Evolutionary conservation across 495 filamentous ascomycete genomes (phyloP).

Genomic region (Cryomyces antarcticus): DNA sequence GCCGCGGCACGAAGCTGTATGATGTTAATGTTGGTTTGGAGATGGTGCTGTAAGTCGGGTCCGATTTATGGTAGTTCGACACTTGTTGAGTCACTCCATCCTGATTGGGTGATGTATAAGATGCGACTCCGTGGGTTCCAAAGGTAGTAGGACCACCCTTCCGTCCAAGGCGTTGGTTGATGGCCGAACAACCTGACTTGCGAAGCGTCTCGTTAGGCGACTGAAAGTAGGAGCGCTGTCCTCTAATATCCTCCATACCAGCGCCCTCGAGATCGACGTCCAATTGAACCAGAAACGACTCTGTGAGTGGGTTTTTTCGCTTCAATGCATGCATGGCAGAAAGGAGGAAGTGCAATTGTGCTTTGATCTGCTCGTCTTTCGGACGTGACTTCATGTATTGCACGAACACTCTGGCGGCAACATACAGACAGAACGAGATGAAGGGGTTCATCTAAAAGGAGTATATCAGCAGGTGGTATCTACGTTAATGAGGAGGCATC

Average conservation of each 20-base stretch:
- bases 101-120: too few species aligned
- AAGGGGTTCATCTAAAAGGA: slow-evolving; percentile 74
- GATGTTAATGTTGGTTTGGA: too few species aligned
- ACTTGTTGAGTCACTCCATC: too few species aligned
- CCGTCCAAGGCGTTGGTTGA: too few species aligned
- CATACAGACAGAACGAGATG: slow-evolving; percentile 88
- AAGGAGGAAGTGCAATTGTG: slow-evolving; percentile 76
- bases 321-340: slow-evolving; percentile 78
- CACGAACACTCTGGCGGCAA: slow-evolving; percentile 83
- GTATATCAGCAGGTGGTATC: not conserved
- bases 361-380: slow-evolving; percentile 59
- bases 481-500: not conserved
- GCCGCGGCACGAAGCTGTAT: too few species aligned
- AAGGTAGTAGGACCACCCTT: too few species aligned
- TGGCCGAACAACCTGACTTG: too few species aligned
- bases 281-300: slow-evolving; percentile 86
- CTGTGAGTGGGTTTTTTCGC: slow-evolving; percentile 72
- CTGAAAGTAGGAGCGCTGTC: too few species aligned
- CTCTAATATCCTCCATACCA: slow-evolving; percentile 10
- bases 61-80: too few species aligned
- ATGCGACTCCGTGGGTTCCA: too few species aligned
- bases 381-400: slow-evolving; percentile 83
- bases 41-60: too few species aligned
- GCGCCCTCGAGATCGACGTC: slow-evolving; percentile 71
- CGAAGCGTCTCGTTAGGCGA: too few species aligned